Evolutionary conservation across 139 green algal genomes (phyloP).

Genomic region (Closterium sp.): DNA sequence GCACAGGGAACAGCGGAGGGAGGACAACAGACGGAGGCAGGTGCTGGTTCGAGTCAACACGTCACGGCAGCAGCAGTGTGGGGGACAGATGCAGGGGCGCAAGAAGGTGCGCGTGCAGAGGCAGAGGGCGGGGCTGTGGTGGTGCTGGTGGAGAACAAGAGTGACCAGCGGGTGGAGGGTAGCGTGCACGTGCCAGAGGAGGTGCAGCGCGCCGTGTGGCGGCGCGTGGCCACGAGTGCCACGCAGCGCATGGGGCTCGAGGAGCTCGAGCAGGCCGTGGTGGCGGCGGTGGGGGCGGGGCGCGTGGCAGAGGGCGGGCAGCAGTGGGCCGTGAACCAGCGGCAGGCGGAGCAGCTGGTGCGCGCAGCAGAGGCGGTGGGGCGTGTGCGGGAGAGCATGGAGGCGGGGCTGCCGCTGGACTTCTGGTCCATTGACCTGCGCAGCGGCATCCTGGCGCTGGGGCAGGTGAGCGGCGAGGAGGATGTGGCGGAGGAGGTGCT

Average conservation of each 20-base stretch:
- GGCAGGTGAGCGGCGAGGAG: conserved; percentile 83
- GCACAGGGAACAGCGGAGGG: neutral
- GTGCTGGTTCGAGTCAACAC: neutral
- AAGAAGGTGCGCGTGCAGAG: neutral
- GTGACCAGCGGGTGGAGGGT: no score
- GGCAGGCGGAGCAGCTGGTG: conserved; percentile 46
- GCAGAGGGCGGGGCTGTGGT: conserved; percentile 27
- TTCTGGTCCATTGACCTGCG: conserved; percentile 97
- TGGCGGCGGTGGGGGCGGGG: conserved; percentile 34
- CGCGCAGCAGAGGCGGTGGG: conserved; percentile 51
- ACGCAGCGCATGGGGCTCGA: conserved; percentile 64
- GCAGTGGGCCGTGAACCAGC: conserved; percentile 83
- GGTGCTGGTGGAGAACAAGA: conserved; percentile 90
- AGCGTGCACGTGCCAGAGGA: conserved; percentile 15
- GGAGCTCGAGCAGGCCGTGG: conserved; percentile 61
- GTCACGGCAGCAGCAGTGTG: neutral
- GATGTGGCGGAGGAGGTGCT: conserved; percentile 86
- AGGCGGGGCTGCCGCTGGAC: conserved; percentile 77
- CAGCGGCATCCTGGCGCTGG: conserved; percentile 77
- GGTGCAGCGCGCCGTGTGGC: conserved; percentile 47
- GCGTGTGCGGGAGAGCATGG: conserved; percentile 60
- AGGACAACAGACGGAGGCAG: neutral
- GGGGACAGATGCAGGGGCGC: neutral
- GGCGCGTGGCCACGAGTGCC: conserved; percentile 69
- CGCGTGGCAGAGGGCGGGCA: conserved; percentile 57